Percentiles rank a stretch among this genome's conserved stretches.
These are phyloP conservation scores for Tetrapisispora arboricola DNA, from an alignment of 805 yeast genomes.

Conservation along the genomic window DNA sequence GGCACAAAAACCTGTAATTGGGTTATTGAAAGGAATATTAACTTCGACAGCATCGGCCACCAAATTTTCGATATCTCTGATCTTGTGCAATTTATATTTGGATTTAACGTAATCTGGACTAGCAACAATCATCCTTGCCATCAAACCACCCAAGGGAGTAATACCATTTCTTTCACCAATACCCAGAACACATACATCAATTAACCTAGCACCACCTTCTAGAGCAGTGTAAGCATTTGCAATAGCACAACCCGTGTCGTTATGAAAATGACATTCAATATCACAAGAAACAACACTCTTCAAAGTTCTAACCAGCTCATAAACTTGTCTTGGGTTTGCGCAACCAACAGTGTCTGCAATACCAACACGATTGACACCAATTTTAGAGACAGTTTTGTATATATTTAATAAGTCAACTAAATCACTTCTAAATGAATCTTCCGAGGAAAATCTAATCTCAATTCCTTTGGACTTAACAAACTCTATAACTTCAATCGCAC, in stretches of 20 bases:
- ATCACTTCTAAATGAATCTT: conserved; percentile 95
- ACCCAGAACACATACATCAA: conserved; percentile 95
- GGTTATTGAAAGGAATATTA: conserved; percentile 95
- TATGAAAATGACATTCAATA: conserved; percentile 97
- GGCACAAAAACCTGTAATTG: conserved; percentile 98
- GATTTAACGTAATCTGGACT: conserved; percentile 91
- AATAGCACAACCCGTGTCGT: conserved; percentile 98
- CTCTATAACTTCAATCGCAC: conserved; percentile 94
- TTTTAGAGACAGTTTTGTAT: conserved; percentile 91
- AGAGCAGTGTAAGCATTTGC: conserved; percentile 97
- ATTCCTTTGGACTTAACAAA: conserved; percentile 93
- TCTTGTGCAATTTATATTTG: conserved; percentile 89
- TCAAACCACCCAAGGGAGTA: conserved; percentile 92
- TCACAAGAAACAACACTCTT: conserved; percentile 92
- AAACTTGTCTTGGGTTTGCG: conserved; percentile 98
- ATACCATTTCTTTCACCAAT: conserved; percentile 99
- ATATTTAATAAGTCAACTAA: conserved; percentile 90
- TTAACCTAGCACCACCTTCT: conserved; percentile 93
- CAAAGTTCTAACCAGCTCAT: conserved; percentile 88
- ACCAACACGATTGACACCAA: conserved; percentile 97
- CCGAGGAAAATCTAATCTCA: conserved; percentile 92
- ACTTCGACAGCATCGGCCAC: conserved; percentile 97
- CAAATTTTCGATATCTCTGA: conserved; percentile 88
- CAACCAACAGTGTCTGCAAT: conserved; percentile 99
- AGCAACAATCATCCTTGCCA: conserved; percentile 99